Evolutionary conservation across 1,284 basidiomycete genomes (phyloP).

Genomic region (Ustilago vetiveriae): DNA sequence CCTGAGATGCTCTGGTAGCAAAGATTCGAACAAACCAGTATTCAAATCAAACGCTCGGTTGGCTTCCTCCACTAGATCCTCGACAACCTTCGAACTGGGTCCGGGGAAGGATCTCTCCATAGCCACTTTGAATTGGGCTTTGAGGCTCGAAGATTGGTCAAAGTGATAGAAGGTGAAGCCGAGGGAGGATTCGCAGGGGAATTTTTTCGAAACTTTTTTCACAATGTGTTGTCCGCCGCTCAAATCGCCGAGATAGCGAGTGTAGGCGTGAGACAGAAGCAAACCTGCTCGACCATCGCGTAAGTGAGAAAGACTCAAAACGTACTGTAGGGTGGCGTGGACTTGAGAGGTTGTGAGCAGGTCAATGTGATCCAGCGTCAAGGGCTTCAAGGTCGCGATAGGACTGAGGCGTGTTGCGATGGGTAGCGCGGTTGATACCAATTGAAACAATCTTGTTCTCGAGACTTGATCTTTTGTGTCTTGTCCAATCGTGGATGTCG

Average conservation of each 20-base stretch:
- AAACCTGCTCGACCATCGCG: not conserved
- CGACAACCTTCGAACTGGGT: no score
- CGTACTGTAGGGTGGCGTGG: conserved; percentile 32
- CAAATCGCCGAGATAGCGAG: conserved; percentile 83
- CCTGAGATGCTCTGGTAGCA: conserved; percentile 16
- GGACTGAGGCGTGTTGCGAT: not conserved
- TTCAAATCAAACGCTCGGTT: conserved; percentile 77
- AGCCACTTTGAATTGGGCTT: conserved; percentile 79
- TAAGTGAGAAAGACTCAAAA: conserved; percentile 5
- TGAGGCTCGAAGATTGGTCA: conserved; percentile 77
- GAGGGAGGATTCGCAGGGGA: conserved; percentile 1
- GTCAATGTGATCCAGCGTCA: conserved; percentile 27
- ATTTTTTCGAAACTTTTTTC: conserved; percentile 72
- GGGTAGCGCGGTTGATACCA: not conserved
- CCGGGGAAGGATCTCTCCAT: conserved; percentile 73
- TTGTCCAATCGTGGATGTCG: no score
- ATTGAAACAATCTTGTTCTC: not conserved
- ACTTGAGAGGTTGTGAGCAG: conserved; percentile 38
- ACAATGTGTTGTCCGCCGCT: conserved; percentile 80
- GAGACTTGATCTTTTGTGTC: conserved; percentile 4
- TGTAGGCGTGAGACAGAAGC: conserved; percentile 43
- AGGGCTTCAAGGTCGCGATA: not conserved
- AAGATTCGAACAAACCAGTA: conserved; percentile 72
- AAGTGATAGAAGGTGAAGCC: conserved; percentile 78
- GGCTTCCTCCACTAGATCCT: conserved; percentile 73